Conservation (phyloP, 345 rosid species). For the Murraya paniculata region DNA sequence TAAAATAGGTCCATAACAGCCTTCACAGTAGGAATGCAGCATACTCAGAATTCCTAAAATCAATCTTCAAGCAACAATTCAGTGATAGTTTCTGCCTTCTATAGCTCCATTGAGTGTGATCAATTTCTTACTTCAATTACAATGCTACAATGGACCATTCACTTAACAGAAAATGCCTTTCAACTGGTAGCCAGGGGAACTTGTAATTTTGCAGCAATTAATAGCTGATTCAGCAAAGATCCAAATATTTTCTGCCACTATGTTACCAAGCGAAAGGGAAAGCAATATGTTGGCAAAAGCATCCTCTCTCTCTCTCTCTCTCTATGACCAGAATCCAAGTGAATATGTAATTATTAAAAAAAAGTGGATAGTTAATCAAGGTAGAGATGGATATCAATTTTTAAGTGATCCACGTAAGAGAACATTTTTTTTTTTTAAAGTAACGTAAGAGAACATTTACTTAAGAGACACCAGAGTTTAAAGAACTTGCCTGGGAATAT, state of each 20-base stretch:
- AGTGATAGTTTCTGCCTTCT: neutral
- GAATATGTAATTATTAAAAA: neutral
- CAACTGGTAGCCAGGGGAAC: neutral
- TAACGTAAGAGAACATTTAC: neutral
- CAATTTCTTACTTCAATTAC: neutral
- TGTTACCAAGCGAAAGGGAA: neutral
- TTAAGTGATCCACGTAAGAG: neutral
- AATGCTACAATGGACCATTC: neutral
- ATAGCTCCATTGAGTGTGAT: neutral
- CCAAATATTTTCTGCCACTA: neutral
- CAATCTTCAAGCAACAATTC: neutral
- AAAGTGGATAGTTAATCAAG: neutral
- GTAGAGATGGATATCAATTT: neutral
- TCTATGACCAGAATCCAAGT: neutral
- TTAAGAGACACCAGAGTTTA: neutral
- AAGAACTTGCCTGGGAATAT: conserved; percentile 47
- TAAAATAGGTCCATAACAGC: neutral
- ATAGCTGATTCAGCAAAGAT: neutral
- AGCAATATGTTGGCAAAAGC: neutral
- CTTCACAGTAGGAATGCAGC: neutral
- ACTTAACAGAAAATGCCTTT: neutral
- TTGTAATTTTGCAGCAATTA: neutral
- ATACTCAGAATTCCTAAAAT: neutral
- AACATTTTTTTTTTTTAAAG: too few species aligned
- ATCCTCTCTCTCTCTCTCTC: neutral